Conservation (phyloP, 129 eudicot genomes). For the Arctium lappa region DNA sequence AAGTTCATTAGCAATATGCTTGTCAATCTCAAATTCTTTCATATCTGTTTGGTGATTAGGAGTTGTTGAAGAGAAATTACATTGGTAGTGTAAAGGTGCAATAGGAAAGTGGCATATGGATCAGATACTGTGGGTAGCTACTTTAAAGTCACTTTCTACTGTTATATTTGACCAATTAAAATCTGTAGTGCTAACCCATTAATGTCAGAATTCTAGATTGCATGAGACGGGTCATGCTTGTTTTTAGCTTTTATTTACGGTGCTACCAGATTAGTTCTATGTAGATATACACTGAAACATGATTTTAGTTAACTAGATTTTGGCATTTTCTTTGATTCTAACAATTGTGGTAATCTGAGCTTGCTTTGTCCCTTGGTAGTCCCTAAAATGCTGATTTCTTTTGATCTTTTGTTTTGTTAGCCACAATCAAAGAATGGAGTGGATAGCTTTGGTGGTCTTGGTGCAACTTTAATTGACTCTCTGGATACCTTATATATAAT, state of each 20-base stretch:
- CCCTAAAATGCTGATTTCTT: slow-evolving; percentile 15
- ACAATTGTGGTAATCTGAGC: not conserved
- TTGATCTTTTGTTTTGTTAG: slow-evolving; percentile 40
- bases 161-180: not conserved
- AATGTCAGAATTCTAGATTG: not conserved
- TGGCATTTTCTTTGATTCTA: not conserved
- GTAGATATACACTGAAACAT: not conserved
- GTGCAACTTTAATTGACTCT: slow-evolving; percentile 92
- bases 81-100: not conserved
- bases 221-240: not conserved
- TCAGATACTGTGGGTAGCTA: not conserved
- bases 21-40: not conserved
- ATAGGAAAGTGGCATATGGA: not conserved
- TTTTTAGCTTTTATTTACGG: not conserved
- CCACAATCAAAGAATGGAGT: slow-evolving; percentile 95
- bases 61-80: not conserved
- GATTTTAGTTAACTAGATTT: not conserved
- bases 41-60: not conserved
- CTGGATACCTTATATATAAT: slow-evolving; percentile 96
- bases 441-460: slow-evolving; percentile 99
- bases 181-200: not conserved
- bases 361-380: not conserved
- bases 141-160: not conserved
- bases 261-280: not conserved
- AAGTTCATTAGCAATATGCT: not conserved